Evolutionary conservation across 192 early-diverging fungal genomes (phyloP).

Genomic region (Backusella mclennaniae): DNA sequence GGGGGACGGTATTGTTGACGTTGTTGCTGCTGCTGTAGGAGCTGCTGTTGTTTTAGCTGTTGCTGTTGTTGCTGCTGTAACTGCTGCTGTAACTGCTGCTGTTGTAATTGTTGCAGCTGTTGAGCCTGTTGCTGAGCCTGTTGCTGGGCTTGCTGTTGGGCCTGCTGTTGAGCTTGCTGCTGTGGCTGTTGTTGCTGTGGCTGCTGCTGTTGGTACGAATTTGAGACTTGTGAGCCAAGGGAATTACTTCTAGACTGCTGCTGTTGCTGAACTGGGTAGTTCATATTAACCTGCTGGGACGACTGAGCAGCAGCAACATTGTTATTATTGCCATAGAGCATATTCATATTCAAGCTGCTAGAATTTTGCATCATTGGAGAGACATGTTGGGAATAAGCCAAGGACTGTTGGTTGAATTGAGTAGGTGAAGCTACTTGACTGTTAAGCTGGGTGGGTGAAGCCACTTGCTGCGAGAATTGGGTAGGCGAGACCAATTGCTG

Average conservation of each 20-base stretch:
- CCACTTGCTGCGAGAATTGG: not conserved
- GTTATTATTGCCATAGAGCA: not conserved
- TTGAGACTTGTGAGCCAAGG: not conserved
- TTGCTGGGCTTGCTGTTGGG: not conserved
- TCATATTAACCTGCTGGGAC: not conserved
- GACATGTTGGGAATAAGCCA: not conserved
- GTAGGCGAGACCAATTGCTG: not conserved
- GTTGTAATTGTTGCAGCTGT: not conserved
- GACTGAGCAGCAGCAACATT: not conserved
- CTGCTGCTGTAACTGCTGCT: not conserved
- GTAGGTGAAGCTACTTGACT: not conserved
- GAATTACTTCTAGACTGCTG: slow-evolving; percentile 1
- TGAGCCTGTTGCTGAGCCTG: not conserved
- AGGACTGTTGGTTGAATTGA: not conserved
- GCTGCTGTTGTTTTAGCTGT: not conserved
- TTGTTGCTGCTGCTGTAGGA: not conserved
- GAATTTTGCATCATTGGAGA: not conserved
- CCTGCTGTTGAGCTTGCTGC: not conserved
- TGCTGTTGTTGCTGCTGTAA: not conserved
- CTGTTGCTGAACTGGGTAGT: not conserved
- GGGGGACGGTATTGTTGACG: not conserved
- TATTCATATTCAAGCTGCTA: not conserved
- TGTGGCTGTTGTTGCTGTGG: not conserved
- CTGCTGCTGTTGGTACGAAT: not conserved
- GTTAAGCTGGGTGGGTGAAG: not conserved